These are phyloP conservation scores for Agaricus blazei DNA, from an alignment of 768 basidiomycete species.

Conservation along the genomic window DNA sequence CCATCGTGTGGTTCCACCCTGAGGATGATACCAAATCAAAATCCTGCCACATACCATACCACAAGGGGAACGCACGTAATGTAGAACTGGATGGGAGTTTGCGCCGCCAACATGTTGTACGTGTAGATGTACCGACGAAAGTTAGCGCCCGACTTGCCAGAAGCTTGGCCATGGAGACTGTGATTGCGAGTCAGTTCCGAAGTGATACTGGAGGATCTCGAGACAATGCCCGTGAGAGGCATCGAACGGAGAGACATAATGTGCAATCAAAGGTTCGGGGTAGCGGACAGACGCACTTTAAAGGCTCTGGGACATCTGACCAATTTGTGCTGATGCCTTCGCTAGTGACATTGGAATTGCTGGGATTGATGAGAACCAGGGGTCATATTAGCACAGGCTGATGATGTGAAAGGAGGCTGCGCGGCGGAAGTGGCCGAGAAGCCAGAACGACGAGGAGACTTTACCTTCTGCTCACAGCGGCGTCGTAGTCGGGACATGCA, in stretches of 20 bases:
- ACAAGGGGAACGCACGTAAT: conserved; percentile 39
- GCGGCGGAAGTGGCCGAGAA: conserved; percentile 13
- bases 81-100: conserved; percentile 41
- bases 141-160: conserved; percentile 16
- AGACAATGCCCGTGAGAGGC: conserved; percentile 1
- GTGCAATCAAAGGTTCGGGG: not conserved
- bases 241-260: conserved; percentile 9
- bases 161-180: conserved; percentile 18
- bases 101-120: conserved; percentile 40
- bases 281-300: conserved; percentile 17
- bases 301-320: conserved; percentile 17
- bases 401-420: not conserved
- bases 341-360: conserved; percentile 22
- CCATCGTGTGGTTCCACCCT: conserved; percentile 44
- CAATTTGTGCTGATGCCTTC: conserved; percentile 14
- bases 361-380: conserved; percentile 11
- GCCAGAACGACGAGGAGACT: conserved; percentile 3
- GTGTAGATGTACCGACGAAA: conserved; percentile 48
- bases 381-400: not conserved
- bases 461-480: conserved; percentile 34
- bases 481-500: conserved; percentile 36
- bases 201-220: not conserved
- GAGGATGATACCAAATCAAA: not conserved
- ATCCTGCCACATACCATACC: not conserved
- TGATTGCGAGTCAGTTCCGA: not conserved